Percentiles rank a stretch among this genome's conserved stretches.
Evolutionary conservation across 75 land plant genomes (phyloP).

Genomic region (Chamaecyparis obtusa): DNA sequence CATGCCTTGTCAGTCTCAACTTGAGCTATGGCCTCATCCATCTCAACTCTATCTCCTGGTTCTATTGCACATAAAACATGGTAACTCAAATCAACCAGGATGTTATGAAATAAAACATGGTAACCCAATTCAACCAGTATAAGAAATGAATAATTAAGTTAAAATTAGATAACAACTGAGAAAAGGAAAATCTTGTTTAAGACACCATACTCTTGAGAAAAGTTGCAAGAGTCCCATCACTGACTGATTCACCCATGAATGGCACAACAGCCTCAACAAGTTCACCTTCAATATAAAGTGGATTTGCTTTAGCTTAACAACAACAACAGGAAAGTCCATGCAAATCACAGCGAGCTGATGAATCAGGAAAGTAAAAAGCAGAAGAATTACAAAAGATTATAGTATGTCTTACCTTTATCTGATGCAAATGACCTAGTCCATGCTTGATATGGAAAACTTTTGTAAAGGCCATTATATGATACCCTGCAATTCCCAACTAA

Average conservation of each 20-base stretch:
- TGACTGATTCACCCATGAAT: constrained; percentile 88
- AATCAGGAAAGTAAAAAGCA: background rate
- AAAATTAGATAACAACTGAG: background rate
- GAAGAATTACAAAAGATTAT: background rate
- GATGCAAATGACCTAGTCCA: constrained; percentile 53
- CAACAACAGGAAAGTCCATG: background rate
- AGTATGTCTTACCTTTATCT: constrained; percentile 27
- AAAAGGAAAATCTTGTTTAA: background rate
- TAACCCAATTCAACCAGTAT: background rate
- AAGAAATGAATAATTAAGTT: background rate
- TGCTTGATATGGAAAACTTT: constrained; percentile 14
- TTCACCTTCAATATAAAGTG: constrained; percentile 46
- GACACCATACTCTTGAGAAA: constrained; percentile 72
- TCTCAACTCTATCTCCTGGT: constrained; percentile 77
- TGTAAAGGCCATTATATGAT: constrained; percentile 11
- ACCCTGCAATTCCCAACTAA: constrained; percentile 27
- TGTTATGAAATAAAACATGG: background rate
- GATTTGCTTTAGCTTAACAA: background rate
- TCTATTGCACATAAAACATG: constrained; percentile 36
- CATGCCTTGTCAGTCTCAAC: constrained; percentile 98
- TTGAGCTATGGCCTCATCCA: constrained; percentile 95
- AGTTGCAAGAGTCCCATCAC: constrained; percentile 80
- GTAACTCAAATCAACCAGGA: background rate
- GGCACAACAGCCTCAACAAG: constrained; percentile 86
- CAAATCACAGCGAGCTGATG: background rate